Evolutionary conservation across 2,329 filamentous ascomycete species (phyloP), one percentile per base, ranked within the genome.

Genomic region (Claviceps maximensis): DNA sequence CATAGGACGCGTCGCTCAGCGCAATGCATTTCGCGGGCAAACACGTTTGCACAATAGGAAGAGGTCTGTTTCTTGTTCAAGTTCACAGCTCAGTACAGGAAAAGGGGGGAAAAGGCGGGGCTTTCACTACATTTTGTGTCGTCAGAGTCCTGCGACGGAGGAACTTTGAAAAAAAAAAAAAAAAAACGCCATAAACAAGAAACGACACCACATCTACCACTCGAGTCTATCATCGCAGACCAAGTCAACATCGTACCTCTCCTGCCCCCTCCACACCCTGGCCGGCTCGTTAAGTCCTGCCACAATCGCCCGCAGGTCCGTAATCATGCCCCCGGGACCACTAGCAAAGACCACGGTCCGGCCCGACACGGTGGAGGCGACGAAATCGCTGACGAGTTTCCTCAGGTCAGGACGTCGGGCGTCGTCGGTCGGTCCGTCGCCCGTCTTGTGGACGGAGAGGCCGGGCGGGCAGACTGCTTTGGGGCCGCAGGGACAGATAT

Each of bases 151-250:
- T 4, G 27, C 27, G 27, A 29, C 4, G 27, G 27, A 41, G 19
- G 38, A 3, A n/a, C 15, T 3, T n/a, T n/a, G 38, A n/a, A 21
- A 17, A 41, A 19, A 41, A 10, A 19, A 2, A 7, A 21, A 29
- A 21, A 52, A 45, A 49, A 27, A 17, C 2, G n/a, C 38, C 38
- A 40, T 17, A 17, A 47, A n/a, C n/a, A 2, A 29, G 19, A 12
- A 29, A 9, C 45, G 4, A 31, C 44, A 9, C 25, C 3, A 15
- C n/a, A 47, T 21, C 52, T 58, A 76, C 67, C 72, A 74, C 62
- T 79, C 78, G 55, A 83, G 63, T 45, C 81, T 72, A 66, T 83
- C 79, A 63, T 84, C 81, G 61, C 77, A 80, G 31, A 78, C 66
- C 36, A 84, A 66, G 48, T 69, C 64, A 2, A 84, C 78, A 60